Evolutionary conservation across 257 asterid genomes (phyloP).

Genomic region (Capsicum rhomboideum): DNA sequence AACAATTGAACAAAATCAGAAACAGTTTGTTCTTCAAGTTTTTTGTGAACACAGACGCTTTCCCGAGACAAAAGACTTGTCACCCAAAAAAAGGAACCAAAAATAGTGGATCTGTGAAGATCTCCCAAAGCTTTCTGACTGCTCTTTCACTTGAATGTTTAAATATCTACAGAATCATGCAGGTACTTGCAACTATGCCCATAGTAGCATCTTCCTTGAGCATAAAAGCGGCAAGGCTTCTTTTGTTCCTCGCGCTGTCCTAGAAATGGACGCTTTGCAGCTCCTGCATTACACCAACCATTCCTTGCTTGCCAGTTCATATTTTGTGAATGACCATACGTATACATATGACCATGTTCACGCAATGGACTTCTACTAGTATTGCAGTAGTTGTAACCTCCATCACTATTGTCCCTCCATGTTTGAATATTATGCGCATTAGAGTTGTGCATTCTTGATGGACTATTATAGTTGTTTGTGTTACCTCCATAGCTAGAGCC

Average conservation of each 20-base stretch:
- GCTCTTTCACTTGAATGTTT: not conserved
- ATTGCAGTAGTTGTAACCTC: not conserved
- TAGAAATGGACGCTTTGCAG: constrained; percentile 4
- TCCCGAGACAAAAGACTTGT: not conserved
- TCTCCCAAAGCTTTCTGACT: not conserved
- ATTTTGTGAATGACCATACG: not conserved
- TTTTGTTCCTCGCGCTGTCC: constrained; percentile 8
- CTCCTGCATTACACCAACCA: not conserved
- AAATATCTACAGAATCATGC: constrained; percentile 18
- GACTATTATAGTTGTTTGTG: not conserved
- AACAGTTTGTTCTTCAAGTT: not conserved
- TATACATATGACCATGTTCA: not conserved
- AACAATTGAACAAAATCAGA: not conserved
- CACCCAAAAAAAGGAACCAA: not conserved
- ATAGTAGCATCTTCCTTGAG: constrained; percentile 54
- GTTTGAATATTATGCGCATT: not conserved
- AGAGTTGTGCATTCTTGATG: not conserved
- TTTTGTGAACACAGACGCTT: not conserved
- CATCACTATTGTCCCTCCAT: not conserved
- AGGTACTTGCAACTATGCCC: constrained; percentile 54
- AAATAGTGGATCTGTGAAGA: not conserved
- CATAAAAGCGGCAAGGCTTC: constrained; percentile 41
- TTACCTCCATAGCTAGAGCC: not conserved
- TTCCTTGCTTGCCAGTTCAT: constrained; percentile 4
- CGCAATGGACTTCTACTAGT: not conserved